phyloP scores from a whole-genome alignment of 306 rosid genomes.

The Geum urbanum region DNA sequence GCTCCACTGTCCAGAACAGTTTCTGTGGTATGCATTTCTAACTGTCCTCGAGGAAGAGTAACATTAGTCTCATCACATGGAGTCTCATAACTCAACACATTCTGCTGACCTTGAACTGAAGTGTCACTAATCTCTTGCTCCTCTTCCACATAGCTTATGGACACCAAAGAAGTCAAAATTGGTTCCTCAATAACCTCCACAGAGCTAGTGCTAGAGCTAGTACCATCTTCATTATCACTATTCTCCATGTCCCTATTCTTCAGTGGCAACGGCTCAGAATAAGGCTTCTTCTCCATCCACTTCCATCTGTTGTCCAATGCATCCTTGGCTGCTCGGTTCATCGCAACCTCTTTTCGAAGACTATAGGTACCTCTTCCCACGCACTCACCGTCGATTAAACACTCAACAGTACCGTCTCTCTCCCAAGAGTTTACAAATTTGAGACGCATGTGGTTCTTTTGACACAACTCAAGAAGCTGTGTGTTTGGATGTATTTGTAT shows the following conservation, averaged over 20 bases:
- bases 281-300: neutral
- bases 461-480: slow-evolving; percentile 39
- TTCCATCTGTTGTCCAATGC: slow-evolving; percentile 41
- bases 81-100: neutral
- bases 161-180: neutral
- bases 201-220: neutral
- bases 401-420: slow-evolving; percentile 20
- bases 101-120: neutral
- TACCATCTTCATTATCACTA: neutral
- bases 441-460: slow-evolving; percentile 35
- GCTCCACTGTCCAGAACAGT: neutral
- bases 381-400: slow-evolving; percentile 22
- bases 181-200: neutral
- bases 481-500: slow-evolving; percentile 41
- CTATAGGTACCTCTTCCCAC: slow-evolving; percentile 35
- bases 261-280: neutral
- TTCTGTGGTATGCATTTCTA: neutral
- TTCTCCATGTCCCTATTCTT: neutral
- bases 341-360: slow-evolving; percentile 44
- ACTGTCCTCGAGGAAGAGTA: neutral
- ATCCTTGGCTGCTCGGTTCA: slow-evolving; percentile 49
- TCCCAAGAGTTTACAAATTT: slow-evolving; percentile 41
- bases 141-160: neutral
- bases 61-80: neutral
- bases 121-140: neutral